Percentiles rank a stretch among this genome's conserved stretches.
Conservation (phyloP, 768 basidiomycete genomes). For the Pulveroboletus sp. region DNA sequence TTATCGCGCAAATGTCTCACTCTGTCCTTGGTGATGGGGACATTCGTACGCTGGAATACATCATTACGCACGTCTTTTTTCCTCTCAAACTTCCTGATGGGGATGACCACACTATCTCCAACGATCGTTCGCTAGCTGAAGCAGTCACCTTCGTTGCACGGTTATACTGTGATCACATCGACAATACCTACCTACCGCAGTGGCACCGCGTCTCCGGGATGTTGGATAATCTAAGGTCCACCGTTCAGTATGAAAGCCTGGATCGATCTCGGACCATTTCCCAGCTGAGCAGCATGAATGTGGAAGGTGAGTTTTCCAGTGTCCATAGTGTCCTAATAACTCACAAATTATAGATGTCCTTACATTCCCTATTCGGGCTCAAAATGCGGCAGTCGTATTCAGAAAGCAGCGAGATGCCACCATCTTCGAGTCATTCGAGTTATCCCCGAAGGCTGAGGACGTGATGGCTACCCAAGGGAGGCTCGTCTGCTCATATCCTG, state of each 20-base stretch:
- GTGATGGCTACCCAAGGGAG: constrained; percentile 41
- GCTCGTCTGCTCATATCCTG: constrained; percentile 45
- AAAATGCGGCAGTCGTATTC: constrained; percentile 46
- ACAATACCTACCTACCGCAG: constrained; percentile 2
- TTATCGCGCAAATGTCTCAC: constrained; percentile 3
- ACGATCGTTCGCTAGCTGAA: constrained; percentile 26
- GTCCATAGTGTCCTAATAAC: not conserved
- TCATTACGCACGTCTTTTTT: constrained; percentile 40
- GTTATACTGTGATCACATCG: constrained; percentile 14
- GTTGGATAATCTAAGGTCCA: constrained; percentile 23
- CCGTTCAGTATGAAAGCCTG: not conserved
- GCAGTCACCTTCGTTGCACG: constrained; percentile 16
- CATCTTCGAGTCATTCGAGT: constrained; percentile 44
- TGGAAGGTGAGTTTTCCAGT: constrained; percentile 11
- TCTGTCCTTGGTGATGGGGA: constrained; percentile 3
- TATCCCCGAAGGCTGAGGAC: constrained; percentile 31
- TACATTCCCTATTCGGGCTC: constrained; percentile 37
- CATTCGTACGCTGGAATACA: constrained; percentile 21
- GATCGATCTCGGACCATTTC: constrained; percentile 5
- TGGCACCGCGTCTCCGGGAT: constrained; percentile 34
- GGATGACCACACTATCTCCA: constrained; percentile 26
- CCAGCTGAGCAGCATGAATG: constrained; percentile 17
- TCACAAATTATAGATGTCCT: constrained; percentile 30
- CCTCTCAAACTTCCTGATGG: constrained; percentile 39
- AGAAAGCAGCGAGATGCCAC: constrained; percentile 27